Base-by-base conservation (phyloP, 108 stramenopile genomes). In the Chaetoceros muelleri region DNA sequence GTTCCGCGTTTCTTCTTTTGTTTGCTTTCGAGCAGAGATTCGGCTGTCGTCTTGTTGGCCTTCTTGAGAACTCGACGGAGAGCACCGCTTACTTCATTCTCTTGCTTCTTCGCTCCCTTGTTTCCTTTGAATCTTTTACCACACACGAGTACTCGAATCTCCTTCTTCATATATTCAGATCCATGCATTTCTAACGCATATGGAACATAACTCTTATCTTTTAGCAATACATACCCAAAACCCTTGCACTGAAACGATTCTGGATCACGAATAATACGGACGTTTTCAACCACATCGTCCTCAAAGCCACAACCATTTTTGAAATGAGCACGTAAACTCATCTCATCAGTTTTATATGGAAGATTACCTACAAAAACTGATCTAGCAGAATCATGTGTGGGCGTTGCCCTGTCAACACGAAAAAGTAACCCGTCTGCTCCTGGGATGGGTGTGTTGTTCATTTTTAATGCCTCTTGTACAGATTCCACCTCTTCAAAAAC, bases 291-390 rank as follows among this genome's bases (percentile, higher is more conserved):
- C 40, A 76, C 74, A 13, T 50, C 63, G 21, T 52, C 65, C 20
- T 78, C 67, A 23, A 67, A 56, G 1, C 58, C 63, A 48, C 70
- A 73, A 8, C 69, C 67, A 23, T 70, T 28, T 17, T 66, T 45
- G 64, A 90, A 90, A 50, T 82, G 81, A 22, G 69, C 53, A 28
- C 75, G 71, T 44, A 90, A 48, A 1, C 75, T 61, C 44, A 66
- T 64, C 73, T 90, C 89, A 16, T 84, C 81, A 2, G 89, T 70
- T 31, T 47, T 69, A 49, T 86, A 84, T 0, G 89, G 85, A 10
- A 90, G 57, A 47, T 84, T 84, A 7, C 89, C 89, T 0, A 82
- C 81, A 69, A 90, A 90, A 3, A 90, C 83, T 13, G 78, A 77
- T 20, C 80, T 74, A 0, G 62, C 30, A 2, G 83, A 59, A 53